phyloP scores from a whole-genome alignment of 257 asterid genomes.

The Solanum neorickii region DNA sequence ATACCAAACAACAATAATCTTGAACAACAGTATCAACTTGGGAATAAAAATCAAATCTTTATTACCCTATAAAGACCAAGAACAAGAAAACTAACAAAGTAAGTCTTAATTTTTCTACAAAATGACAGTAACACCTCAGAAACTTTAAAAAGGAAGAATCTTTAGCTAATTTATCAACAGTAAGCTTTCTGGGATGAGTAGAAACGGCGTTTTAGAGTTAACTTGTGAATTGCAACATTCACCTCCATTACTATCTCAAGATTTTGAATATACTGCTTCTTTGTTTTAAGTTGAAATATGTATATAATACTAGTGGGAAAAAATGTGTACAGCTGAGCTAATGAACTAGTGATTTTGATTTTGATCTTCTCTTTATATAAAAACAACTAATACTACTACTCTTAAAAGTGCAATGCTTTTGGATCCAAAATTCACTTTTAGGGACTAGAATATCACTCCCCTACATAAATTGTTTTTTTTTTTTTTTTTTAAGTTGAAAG shows the following conservation, averaged over 20 bases:
- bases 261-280: background rate
- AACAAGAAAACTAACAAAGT: background rate
- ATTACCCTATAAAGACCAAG: background rate
- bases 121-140: background rate
- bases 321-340: background rate
- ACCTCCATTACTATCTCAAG: constrained; percentile 32
- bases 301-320: background rate
- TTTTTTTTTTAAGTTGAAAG: background rate
- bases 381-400: background rate
- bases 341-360: background rate
- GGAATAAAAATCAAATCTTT: background rate
- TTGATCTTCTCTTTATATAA: background rate
- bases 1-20: constrained; percentile 13
- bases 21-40: background rate
- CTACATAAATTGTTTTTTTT: background rate
- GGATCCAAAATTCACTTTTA: background rate
- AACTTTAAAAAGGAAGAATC: background rate
- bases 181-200: constrained; percentile 62
- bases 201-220: constrained; percentile 37
- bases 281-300: background rate
- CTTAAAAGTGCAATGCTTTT: background rate
- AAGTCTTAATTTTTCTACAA: background rate
- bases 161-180: constrained; percentile 19
- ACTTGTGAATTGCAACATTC: constrained; percentile 17
- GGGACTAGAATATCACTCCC: background rate